Evolutionary conservation across 805 yeast species (phyloP).

Genomic region (Candida wancherniae): DNA sequence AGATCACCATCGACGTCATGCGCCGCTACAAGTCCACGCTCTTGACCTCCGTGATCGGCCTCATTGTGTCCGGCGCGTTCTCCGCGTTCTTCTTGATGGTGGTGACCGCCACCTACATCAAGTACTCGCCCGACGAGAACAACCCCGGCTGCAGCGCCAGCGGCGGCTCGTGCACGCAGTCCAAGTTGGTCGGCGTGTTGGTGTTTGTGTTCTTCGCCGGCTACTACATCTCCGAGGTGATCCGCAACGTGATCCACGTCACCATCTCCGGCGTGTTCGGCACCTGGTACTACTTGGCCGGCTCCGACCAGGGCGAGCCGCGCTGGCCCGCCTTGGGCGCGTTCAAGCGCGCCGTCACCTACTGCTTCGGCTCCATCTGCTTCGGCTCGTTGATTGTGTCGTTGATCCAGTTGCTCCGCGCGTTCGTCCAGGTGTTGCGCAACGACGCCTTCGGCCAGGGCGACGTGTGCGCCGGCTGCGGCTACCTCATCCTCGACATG

Average conservation of each 20-base stretch:
- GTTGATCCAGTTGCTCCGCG: constrained; percentile 61
- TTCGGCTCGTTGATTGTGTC: constrained; percentile 77
- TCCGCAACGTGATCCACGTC: constrained; percentile 74
- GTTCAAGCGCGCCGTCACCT: constrained; percentile 72
- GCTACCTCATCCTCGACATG: constrained; percentile 51
- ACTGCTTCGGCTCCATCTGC: constrained; percentile 86
- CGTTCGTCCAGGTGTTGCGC: constrained; percentile 48
- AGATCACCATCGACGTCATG: constrained; percentile 74
- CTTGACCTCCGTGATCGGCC: constrained; percentile 56
- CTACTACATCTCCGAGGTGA: constrained; percentile 75
- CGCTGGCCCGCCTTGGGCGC: constrained; percentile 76
- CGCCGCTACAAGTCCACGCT: constrained; percentile 66
- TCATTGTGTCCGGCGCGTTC: constrained; percentile 56
- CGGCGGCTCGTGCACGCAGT: constrained; percentile 50
- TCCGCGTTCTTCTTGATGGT: constrained; percentile 61
- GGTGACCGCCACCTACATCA: constrained; percentile 72
- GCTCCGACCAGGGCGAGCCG: constrained; percentile 76
- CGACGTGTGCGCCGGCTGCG: constrained; percentile 48
- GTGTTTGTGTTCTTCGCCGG: constrained; percentile 80
- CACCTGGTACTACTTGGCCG: constrained; percentile 81
- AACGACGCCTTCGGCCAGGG: constrained; percentile 49
- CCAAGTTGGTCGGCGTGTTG: constrained; percentile 62
- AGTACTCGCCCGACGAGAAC: constrained; percentile 54
- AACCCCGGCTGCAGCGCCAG: constrained; percentile 52
- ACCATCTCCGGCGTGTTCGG: constrained; percentile 83